Evolutionary conservation across 2,329 filamentous ascomycete species (phyloP), one percentile per base, ranked within the genome.

Genomic region (Bipolaris zeicola): DNA sequence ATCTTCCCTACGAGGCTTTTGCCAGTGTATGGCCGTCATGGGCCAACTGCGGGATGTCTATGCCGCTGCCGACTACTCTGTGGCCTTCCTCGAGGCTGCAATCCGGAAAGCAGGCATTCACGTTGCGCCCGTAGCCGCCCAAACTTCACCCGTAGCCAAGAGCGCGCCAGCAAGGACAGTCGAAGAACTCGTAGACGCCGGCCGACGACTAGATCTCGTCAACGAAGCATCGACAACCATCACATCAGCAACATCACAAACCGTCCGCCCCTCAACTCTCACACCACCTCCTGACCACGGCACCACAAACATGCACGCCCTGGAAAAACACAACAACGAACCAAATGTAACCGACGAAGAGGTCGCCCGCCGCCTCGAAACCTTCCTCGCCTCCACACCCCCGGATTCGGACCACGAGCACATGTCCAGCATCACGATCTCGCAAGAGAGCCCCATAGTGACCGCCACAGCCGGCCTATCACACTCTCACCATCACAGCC

Each of bases 11-110:
- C 85, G 88, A 55, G 91, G 92, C 18, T 96, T 96, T 79, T 89
- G 89, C 66, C 89, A 92, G 73, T 97, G 94, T 78, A 96, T 97
- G 91, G 85, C 88, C 44, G 92, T 96, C 57, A 90, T 97, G 82
- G 88, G 92, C 73, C 89, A 89, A 61, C 83, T 98, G 16, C 87
- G 92, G 36, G 92, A 96, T 70, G 91, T 92, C 28, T 97, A 98
- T 70, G 88, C 92, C 0, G 92, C 93, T 0, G 94, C 94, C n/a
- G 93, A 97, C 75, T 96, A 95, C 68, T 92, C 92, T n/a, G 94
- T 91, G 0, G 91, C 91, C 2, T 97, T 97, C 79, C 83, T 97
- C n/a, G 91, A 96, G 72, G 92, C 92, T 1, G 92, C 92, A 0
- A 89, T 96, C 61, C 88, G 90, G 60, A 96, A 96, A 79, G 91